Evolutionary conservation across 768 basidiomycete species (phyloP).

Genomic region (Xerocomellus intermedius): DNA sequence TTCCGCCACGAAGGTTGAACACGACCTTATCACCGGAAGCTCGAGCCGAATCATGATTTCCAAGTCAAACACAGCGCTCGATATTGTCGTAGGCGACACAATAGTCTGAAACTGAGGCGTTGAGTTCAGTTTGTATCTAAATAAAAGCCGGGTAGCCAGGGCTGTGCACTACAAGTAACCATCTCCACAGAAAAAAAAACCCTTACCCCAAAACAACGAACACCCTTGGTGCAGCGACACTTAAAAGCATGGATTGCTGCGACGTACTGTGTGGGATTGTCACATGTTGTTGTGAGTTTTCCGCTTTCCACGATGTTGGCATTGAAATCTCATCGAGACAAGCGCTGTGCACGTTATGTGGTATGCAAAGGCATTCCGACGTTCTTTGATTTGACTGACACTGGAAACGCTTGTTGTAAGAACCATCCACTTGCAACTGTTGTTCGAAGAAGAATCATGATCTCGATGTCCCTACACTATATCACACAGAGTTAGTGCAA

Average conservation of each 20-base stretch:
- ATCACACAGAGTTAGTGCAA: slow-evolving; percentile 9
- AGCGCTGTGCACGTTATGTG: slow-evolving; percentile 17
- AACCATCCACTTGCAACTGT: slow-evolving; percentile 12
- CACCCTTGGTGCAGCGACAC: too few species aligned
- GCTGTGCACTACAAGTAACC: not conserved
- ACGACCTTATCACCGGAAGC: not conserved
- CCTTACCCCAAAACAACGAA: not conserved
- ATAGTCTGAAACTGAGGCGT: not conserved
- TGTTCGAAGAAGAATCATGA: slow-evolving; percentile 13
- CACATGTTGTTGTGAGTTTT: slow-evolving; percentile 22
- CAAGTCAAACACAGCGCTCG: not conserved
- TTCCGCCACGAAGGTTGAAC: too few species aligned
- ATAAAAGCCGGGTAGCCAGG: not conserved
- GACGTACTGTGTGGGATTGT: slow-evolving; percentile 20
- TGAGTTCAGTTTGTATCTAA: not conserved
- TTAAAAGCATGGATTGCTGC: slow-evolving; percentile 23
- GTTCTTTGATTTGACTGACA: not conserved
- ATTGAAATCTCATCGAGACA: not conserved
- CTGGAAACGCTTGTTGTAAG: not conserved
- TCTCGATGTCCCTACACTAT: not conserved
- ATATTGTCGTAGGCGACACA: too few species aligned
- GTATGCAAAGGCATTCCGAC: slow-evolving; percentile 2
- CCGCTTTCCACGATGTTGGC: not conserved
- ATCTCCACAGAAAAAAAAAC: not conserved
- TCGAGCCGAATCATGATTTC: not conserved